Evolutionary conservation across 2,329 filamentous ascomycete genomes (phyloP).

Genomic region (Diaporthe nobilis): DNA sequence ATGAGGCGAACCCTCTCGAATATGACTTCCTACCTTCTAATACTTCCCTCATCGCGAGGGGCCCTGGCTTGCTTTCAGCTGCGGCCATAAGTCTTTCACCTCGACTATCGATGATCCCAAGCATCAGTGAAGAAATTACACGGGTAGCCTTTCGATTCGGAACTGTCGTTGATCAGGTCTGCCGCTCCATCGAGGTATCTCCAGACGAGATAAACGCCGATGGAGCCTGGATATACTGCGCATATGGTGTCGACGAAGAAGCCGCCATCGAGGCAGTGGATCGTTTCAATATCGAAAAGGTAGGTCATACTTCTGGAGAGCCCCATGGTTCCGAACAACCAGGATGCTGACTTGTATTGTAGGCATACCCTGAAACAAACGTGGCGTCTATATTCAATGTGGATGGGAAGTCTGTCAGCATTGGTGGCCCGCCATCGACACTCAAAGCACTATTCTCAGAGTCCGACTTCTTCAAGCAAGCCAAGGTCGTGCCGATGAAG

Average conservation of each 20-base stretch:
- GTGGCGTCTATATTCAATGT: slow-evolving; percentile 15
- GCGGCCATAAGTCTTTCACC: slow-evolving; percentile 20
- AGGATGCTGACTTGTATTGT: neutral
- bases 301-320: neutral
- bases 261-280: neutral
- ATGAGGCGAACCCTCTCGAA: slow-evolving; percentile 1
- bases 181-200: slow-evolving; percentile 4
- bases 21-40: neutral
- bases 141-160: neutral
- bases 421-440: slow-evolving; percentile 1
- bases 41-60: neutral
- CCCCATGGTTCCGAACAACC: too few species aligned
- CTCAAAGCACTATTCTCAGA: slow-evolving; percentile 7
- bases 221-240: slow-evolving; percentile 14
- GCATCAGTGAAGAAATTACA: neutral
- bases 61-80: neutral
- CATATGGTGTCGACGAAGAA: neutral
- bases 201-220: slow-evolving; percentile 13
- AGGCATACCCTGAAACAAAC: slow-evolving; percentile 12
- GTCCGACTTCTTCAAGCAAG: neutral
- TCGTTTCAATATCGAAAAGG: neutral
- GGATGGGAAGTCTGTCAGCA: slow-evolving; percentile 4
- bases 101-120: neutral
- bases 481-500: neutral
- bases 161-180: neutral